Conservation (phyloP, 2,329 filamentous ascomycete genomes). For the Kalaharituber pfeilii region DNA sequence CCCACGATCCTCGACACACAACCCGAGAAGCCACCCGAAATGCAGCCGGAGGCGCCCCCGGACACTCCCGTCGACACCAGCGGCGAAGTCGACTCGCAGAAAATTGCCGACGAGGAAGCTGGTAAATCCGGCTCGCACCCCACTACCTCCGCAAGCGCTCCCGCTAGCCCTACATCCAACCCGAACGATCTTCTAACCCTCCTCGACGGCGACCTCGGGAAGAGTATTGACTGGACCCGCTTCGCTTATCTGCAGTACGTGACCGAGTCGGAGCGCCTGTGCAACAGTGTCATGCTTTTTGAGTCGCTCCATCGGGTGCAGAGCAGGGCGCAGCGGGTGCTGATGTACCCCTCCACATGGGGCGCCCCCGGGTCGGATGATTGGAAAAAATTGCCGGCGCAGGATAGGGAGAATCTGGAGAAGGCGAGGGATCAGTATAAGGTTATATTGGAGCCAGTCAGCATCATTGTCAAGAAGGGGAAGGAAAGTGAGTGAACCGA, state of each 20-base stretch:
- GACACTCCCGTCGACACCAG: no score
- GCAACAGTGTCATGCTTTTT: conserved; percentile 37
- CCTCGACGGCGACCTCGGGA: no score
- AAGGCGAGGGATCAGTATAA: conserved; percentile 32
- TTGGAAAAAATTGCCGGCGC: conserved; percentile 16
- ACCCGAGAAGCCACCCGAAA: no score
- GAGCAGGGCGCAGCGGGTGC: conserved; percentile 31
- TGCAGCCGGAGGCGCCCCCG: no score
- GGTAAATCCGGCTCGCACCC: no score
- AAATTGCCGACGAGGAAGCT: no score
- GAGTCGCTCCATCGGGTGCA: conserved; percentile 30
- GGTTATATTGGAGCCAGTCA: conserved; percentile 31
- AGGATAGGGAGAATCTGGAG: conserved; percentile 25
- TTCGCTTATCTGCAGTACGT: conserved; percentile 37
- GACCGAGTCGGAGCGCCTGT: conserved; percentile 33
- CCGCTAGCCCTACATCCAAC: no score
- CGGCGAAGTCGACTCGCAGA: no score
- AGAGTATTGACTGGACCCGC: conserved; percentile 30
- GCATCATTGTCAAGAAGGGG: conserved; percentile 19
- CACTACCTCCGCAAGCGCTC: no score
- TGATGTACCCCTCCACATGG: conserved; percentile 33
- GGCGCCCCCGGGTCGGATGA: conserved; percentile 7
- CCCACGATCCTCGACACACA: no score
- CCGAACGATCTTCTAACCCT: no score
- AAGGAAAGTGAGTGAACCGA: not conserved